Base-by-base conservation (phyloP, 805 yeast species). In the Tetrapisispora fleetii region DNA sequence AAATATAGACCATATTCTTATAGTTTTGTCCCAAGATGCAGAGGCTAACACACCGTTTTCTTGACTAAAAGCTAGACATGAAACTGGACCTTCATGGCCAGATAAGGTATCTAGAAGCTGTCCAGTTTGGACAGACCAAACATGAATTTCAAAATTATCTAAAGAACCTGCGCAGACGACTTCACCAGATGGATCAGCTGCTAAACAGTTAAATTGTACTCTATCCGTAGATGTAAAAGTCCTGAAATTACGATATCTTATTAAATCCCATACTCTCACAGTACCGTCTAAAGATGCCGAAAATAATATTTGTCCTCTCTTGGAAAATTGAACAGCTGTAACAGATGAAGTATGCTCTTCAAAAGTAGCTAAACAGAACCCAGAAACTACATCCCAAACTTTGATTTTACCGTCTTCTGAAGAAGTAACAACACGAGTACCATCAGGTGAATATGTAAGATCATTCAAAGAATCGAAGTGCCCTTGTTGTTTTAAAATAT, bases 181-280 rank as follows among this genome's bases (percentile, higher is more conserved):
- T 67, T 93, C 99, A 32, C 98, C 99, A 60, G 95, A 84, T 28
- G 98, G 96, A 65, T 93, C 99, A 40, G 89, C 95, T 0, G 98
- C 98, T 51, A 93, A 69, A 47, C 88, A 79, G 46, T 81, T 82
- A 67, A 91, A 93, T 62, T 89, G 96, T 27, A 90, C 72, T 58
- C 98, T 75, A 54, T 82, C 83, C 3, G 96, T 80, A 0, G 97
- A 93, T 0, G 98, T 89, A 63, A 91, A 90, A 0, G 96, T 88
- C 57, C 98, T 77, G 72, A 93, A 93, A 62, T 93, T 93, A 64
- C 99, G 79, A 65, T 84, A 93, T 58, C 99, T 75, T 36, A 90
- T 76, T 53, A 93, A 72, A 72, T 93, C 99, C 95, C 96, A 93
- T 0, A 99, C 99, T 58, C 97, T 77, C 10, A 93, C 89, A 0